A percentile compares a stretch with the other conserved stretches of the same genome.
Evolutionary conservation across 164 flowering plant genomes (phyloP).

Genomic region (Chloranthus sessilifolius): DNA sequence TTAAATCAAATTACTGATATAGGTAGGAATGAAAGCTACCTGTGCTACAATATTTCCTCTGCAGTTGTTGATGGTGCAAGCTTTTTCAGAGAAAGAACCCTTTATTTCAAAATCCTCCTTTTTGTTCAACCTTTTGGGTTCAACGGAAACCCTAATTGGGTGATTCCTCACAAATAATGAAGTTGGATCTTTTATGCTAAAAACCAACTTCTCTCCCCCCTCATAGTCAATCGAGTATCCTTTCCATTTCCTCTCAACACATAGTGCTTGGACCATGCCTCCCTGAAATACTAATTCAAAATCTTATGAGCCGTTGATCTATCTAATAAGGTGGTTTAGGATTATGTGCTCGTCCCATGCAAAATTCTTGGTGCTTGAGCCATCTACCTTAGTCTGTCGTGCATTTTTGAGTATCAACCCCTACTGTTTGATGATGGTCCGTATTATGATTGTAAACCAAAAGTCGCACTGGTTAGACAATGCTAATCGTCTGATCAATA

Average conservation of each 20-base stretch:
- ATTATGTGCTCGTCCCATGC: no score
- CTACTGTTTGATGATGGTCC: no score
- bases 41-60: conserved; percentile 53
- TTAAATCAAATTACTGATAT: no score
- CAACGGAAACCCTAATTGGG: conserved; percentile 31
- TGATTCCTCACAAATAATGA: conserved; percentile 28
- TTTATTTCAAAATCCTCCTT: conserved; percentile 55
- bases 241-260: conserved; percentile 58
- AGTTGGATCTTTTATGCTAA: conserved; percentile 54
- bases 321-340: no score
- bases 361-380: no score
- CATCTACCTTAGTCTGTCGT: no score
- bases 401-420: no score
- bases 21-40: no score
- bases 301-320: no score
- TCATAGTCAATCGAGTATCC: conserved; percentile 49
- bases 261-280: conserved; percentile 55
- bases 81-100: conserved; percentile 58
- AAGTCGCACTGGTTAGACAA: no score
- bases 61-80: conserved; percentile 52
- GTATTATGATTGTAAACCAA: no score
- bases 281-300: conserved; percentile 28
- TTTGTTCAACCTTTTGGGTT: conserved; percentile 24
- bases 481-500: no score
- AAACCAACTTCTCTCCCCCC: conserved; percentile 51